Conservation (phyloP, 1,284 basidiomycete species). For the Ceratobasidium sp. region DNA sequence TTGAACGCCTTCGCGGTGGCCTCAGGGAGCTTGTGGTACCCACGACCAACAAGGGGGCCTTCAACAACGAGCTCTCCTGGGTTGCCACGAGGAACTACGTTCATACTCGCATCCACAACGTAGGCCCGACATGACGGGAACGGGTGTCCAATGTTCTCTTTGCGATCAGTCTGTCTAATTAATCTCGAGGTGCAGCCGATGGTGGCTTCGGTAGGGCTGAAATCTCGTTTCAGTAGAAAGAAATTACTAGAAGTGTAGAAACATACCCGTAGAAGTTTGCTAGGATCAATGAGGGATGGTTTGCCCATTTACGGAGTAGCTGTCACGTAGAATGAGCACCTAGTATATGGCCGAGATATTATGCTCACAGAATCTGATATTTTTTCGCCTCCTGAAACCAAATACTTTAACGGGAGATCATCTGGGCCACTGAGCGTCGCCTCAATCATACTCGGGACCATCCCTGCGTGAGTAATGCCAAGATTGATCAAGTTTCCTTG, state of each 20-base stretch:
- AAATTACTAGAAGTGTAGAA: slow-evolving; percentile 27
- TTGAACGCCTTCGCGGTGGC: slow-evolving; percentile 58
- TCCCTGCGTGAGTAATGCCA: slow-evolving; percentile 59
- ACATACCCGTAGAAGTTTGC: slow-evolving; percentile 61
- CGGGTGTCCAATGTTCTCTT: slow-evolving; percentile 56
- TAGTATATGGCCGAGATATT: background rate
- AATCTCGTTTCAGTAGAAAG: background rate
- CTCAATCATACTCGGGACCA: slow-evolving; percentile 62
- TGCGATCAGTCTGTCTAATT: slow-evolving; percentile 55
- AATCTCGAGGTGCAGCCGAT: slow-evolving; percentile 60
- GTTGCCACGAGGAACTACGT: slow-evolving; percentile 56
- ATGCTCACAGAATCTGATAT: slow-evolving; percentile 58
- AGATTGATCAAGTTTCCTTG: slow-evolving; percentile 55
- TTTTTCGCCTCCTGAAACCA: slow-evolving; percentile 61
- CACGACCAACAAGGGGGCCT: slow-evolving; percentile 60
- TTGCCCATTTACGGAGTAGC: slow-evolving; percentile 61
- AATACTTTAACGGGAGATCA: slow-evolving; percentile 53
- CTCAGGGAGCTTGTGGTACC: slow-evolving; percentile 58
- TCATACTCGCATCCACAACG: slow-evolving; percentile 53
- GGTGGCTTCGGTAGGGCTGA: slow-evolving; percentile 56
- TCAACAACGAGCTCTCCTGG: slow-evolving; percentile 61
- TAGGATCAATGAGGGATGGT: slow-evolving; percentile 55
- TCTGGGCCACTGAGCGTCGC: slow-evolving; percentile 55
- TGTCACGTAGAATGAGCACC: slow-evolving; percentile 44
- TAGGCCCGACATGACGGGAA: slow-evolving; percentile 53